Base-by-base conservation (phyloP, 805 yeast species). In the Schizosaccharomyces japonicus region DNA sequence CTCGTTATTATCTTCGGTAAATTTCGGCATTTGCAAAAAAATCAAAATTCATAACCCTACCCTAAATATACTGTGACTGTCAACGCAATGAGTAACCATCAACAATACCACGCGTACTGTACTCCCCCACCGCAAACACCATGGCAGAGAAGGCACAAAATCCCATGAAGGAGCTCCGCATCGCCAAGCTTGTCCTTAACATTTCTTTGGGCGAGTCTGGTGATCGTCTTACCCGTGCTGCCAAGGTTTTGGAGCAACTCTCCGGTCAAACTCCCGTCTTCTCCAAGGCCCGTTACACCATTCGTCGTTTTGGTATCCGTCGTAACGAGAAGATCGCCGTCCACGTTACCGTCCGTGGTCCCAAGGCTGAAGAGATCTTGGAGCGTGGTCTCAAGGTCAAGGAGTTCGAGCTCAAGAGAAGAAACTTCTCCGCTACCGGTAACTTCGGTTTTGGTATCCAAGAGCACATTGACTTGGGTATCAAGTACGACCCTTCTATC, bases 251-350 rank as follows among this genome's bases (percentile, higher is more conserved):
- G 67, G 98, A 90, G 76, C 98, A 90, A 76, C 80, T 90, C 64
- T 87, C 96, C 61, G 98, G 98, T 85, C 98, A 90, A 76, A 90
- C 98, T 64, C 98, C 98, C 69, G 98, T 90, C 63, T 95, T 82
- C 71, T 85, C 96, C 63, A 90, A 90, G 80, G 98, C 98, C 64
- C 82, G 98, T 76, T 90, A 90, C 83, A 90, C 98, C 59, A 95
- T 90, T 65, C 84, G 98, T 80, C 81, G 96, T 57, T 90, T 90
- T 72, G 94, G 95, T 79, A 90, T 90, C 78, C 85, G 98, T 79
- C 83, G 98, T 82, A 90, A 90, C 75, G 98, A 90, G 73, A 87
- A 90, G 79, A 90, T 90, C 66, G 83, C 98, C 58, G 95, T 85
- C 60, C 98, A 90, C 73, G 98, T 90, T 59, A 90, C 98, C 68